Evolutionary conservation across 768 basidiomycete genomes (phyloP).

Genomic region (Lanmaoa pseudosensibilis): DNA sequence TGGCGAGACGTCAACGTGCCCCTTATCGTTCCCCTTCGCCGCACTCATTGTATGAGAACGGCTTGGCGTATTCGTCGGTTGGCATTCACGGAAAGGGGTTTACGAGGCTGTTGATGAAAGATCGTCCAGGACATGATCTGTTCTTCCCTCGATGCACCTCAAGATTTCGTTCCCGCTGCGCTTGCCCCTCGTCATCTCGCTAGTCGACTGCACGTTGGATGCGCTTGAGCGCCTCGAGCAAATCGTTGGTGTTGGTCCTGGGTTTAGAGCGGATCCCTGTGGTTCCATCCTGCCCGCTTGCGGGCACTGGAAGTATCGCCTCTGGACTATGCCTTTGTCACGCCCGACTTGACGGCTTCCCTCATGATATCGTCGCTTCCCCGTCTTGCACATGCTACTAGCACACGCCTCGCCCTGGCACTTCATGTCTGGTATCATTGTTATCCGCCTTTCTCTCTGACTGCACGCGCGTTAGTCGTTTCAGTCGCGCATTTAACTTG

Average conservation of each 20-base stretch:
- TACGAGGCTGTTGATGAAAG: constrained; percentile 26
- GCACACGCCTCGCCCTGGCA: constrained; percentile 20
- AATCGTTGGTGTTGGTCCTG: constrained; percentile 12
- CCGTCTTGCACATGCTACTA: constrained; percentile 14
- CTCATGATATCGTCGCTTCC: constrained; percentile 8
- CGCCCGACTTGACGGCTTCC: constrained; percentile 18
- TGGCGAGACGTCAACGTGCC: constrained; percentile 29
- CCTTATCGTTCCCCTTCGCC: constrained; percentile 20
- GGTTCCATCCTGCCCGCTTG: constrained; percentile 26
- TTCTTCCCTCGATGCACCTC: background rate
- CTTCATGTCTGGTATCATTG: constrained; percentile 20
- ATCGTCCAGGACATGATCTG: constrained; percentile 17
- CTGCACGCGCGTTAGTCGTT: constrained; percentile 27
- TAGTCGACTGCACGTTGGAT: constrained; percentile 35
- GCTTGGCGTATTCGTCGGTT: constrained; percentile 25
- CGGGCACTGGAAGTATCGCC: constrained; percentile 22
- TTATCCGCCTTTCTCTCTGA: constrained; percentile 26
- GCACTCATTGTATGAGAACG: constrained; percentile 39
- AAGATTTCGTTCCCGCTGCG: constrained; percentile 14
- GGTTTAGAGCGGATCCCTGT: constrained; percentile 9
- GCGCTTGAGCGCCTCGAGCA: constrained; percentile 26
- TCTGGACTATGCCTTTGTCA: constrained; percentile 25
- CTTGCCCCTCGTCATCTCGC: constrained; percentile 36
- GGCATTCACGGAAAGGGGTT: constrained; percentile 29
- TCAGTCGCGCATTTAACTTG: constrained; percentile 21